A percentile compares a stretch with the other conserved stretches of the same genome.
Conservation (phyloP, 1,139 yeast genomes). For the Suhomyces guaymorum region DNA sequence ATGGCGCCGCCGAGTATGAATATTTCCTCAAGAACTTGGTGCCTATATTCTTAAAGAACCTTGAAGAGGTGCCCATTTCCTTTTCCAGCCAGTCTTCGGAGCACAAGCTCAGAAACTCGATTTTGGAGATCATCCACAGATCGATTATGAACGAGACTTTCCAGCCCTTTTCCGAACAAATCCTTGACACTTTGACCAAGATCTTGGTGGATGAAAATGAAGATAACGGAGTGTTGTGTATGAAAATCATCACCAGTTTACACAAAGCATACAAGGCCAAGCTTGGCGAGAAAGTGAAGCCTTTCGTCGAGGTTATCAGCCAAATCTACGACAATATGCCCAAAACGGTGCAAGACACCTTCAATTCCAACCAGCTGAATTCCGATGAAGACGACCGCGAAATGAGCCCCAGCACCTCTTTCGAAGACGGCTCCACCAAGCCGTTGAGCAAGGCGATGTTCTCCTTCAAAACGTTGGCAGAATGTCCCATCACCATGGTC, state of each 20-base stretch:
- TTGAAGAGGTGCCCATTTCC: constrained; percentile 73
- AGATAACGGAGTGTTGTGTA: constrained; percentile 89
- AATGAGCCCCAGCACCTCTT: constrained; percentile 34
- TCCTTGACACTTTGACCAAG: constrained; percentile 61
- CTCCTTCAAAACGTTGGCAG: constrained; percentile 91
- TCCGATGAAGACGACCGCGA: constrained; percentile 23
- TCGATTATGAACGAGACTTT: constrained; percentile 81
- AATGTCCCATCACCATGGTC: constrained; percentile 96
- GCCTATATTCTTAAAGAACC: constrained; percentile 60
- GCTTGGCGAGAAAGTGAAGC: constrained; percentile 71
- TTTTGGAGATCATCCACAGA: constrained; percentile 79
- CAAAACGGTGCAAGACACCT: constrained; percentile 66
- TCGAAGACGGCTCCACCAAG: constrained; percentile 43
- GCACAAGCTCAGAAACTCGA: constrained; percentile 71
- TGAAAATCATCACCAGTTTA: constrained; percentile 84
- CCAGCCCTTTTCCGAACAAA: constrained; percentile 65
- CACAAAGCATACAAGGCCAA: constrained; percentile 81
- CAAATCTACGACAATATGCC: constrained; percentile 82
- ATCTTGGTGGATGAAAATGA: constrained; percentile 80
- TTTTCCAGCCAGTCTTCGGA: constrained; percentile 63
- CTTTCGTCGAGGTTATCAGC: constrained; percentile 75
- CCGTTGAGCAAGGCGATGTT: constrained; percentile 58
- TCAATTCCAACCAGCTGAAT: constrained; percentile 25
- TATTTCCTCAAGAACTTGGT: constrained; percentile 60
- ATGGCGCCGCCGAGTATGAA: constrained; percentile 77